A percentile compares a stretch with the other conserved stretches of the same genome.
Evolutionary conservation across 1,139 yeast genomes (phyloP).

Genomic region (Magnusiomyces magnusii): DNA sequence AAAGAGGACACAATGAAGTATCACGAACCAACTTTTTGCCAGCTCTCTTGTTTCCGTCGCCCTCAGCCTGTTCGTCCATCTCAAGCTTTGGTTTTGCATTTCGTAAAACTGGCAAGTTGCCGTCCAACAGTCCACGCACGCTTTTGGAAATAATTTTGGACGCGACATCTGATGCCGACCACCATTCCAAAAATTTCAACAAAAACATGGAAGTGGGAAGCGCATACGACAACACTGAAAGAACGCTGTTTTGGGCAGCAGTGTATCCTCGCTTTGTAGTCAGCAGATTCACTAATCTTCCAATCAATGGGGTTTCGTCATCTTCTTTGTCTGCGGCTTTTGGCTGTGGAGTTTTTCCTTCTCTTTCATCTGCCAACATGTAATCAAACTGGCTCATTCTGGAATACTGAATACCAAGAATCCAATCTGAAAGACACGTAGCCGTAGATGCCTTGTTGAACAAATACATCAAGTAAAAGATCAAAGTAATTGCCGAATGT

Average conservation of each 20-base stretch:
- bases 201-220: slow-evolving; percentile 82
- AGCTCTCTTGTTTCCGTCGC: too few species aligned
- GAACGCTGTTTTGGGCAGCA: slow-evolving; percentile 35
- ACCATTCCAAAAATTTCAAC: slow-evolving; percentile 89
- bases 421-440: slow-evolving; percentile 53
- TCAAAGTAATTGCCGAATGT: slow-evolving; percentile 46
- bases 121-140: slow-evolving; percentile 33
- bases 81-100: slow-evolving; percentile 1
- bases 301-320: slow-evolving; percentile 14
- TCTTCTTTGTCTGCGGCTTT: slow-evolving; percentile 4
- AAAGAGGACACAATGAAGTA: slow-evolving; percentile 58
- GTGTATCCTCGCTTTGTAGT: slow-evolving; percentile 20
- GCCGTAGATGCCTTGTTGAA: slow-evolving; percentile 56
- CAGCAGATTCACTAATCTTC: slow-evolving; percentile 18
- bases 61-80: not conserved
- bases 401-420: slow-evolving; percentile 61
- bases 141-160: slow-evolving; percentile 50
- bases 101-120: slow-evolving; percentile 43
- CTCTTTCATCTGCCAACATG: slow-evolving; percentile 34
- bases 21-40: slow-evolving; percentile 20
- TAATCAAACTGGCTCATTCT: slow-evolving; percentile 61
- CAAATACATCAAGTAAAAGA: slow-evolving; percentile 56
- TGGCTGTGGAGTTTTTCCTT: not conserved
- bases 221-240: slow-evolving; percentile 33
- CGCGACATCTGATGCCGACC: slow-evolving; percentile 77